Percentiles rank a stretch among this genome's conserved stretches.
Evolutionary conservation across 495 filamentous ascomycete genomes (phyloP).

Genomic region (Neurospora sp.): DNA sequence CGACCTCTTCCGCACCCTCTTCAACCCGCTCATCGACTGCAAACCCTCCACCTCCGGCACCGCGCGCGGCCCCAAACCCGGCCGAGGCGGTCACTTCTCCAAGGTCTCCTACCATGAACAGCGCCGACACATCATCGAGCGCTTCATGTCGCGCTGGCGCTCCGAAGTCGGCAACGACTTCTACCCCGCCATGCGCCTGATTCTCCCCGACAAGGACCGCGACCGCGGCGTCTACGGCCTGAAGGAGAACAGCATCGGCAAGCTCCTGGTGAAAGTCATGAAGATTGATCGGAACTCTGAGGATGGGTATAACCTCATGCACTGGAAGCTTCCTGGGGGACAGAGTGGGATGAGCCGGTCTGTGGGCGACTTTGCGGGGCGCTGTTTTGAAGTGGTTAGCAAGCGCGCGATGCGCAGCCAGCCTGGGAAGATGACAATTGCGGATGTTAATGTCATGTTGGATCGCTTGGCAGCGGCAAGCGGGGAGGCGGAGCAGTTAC

Average conservation of each 20-base stretch:
- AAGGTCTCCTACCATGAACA: slow-evolving; percentile 70
- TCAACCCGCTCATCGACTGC: slow-evolving; percentile 78
- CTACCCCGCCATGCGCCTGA: slow-evolving; percentile 85
- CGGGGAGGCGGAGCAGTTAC: slow-evolving; percentile 73
- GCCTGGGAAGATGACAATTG: slow-evolving; percentile 71
- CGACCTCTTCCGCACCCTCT: slow-evolving; percentile 64
- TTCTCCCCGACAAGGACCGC: slow-evolving; percentile 87
- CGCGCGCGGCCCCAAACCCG: neutral
- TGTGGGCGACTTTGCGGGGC: slow-evolving; percentile 84
- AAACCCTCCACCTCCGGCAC: slow-evolving; percentile 58
- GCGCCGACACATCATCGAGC: slow-evolving; percentile 74
- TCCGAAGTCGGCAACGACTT: slow-evolving; percentile 83
- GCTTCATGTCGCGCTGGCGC: slow-evolving; percentile 84
- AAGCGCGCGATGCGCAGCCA: slow-evolving; percentile 71
- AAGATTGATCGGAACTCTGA: slow-evolving; percentile 88
- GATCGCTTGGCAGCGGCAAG: slow-evolving; percentile 66
- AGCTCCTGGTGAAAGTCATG: slow-evolving; percentile 79
- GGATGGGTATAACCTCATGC: slow-evolving; percentile 73
- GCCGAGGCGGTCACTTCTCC: slow-evolving; percentile 47
- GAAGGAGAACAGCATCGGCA: slow-evolving; percentile 86
- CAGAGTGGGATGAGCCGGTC: slow-evolving; percentile 63
- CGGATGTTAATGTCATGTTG: slow-evolving; percentile 78
- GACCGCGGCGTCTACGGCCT: slow-evolving; percentile 91
- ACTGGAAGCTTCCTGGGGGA: slow-evolving; percentile 80
- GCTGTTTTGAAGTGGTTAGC: slow-evolving; percentile 75